Conservation (phyloP, 352 stramenopile species). For the Pythium insidiosum region DNA sequence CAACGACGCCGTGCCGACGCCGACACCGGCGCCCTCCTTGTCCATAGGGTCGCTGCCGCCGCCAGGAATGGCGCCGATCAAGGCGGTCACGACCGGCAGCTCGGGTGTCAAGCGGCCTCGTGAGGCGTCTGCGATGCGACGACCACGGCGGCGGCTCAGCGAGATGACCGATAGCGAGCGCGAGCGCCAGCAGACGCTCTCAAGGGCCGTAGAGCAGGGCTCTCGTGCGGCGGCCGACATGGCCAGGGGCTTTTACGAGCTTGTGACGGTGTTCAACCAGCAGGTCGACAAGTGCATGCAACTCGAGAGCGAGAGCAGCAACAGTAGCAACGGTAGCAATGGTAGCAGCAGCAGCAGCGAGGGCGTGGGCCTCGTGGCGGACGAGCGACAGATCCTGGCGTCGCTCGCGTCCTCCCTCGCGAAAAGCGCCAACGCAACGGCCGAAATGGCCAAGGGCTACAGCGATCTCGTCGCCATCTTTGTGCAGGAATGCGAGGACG, state of each 20-base stretch:
- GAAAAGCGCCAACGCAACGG: slow-evolving; percentile 35
- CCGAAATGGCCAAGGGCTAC: slow-evolving; percentile 20
- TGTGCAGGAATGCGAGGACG: slow-evolving; percentile 14
- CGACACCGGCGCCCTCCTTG: not conserved
- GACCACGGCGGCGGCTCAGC: slow-evolving; percentile 3
- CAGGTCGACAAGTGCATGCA: slow-evolving; percentile 13
- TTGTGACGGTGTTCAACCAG: slow-evolving; percentile 14
- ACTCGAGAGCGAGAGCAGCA: slow-evolving; percentile 1
- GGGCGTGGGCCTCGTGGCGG: no score
- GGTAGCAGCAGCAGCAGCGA: no score
- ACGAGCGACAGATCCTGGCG: slow-evolving; percentile 11
- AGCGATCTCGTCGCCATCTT: slow-evolving; percentile 15
- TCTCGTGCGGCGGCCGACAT: slow-evolving; percentile 31
- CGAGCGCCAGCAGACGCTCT: slow-evolving; percentile 23
- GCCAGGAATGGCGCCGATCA: not conserved
- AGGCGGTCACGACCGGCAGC: not conserved
- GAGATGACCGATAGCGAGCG: slow-evolving; percentile 9
- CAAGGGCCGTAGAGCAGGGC: slow-evolving; percentile 41
- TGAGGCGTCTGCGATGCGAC: slow-evolving; percentile 1
- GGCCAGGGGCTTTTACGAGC: slow-evolving; percentile 17
- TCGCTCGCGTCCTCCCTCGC: slow-evolving; percentile 33
- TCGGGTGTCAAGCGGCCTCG: slow-evolving; percentile 3
- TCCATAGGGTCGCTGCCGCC: no score
- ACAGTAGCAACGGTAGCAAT: slow-evolving; percentile 6
- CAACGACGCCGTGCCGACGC: not conserved